Conservation (phyloP, 2,329 filamentous ascomycete species). For the Cryphonectria carpinicola region DNA sequence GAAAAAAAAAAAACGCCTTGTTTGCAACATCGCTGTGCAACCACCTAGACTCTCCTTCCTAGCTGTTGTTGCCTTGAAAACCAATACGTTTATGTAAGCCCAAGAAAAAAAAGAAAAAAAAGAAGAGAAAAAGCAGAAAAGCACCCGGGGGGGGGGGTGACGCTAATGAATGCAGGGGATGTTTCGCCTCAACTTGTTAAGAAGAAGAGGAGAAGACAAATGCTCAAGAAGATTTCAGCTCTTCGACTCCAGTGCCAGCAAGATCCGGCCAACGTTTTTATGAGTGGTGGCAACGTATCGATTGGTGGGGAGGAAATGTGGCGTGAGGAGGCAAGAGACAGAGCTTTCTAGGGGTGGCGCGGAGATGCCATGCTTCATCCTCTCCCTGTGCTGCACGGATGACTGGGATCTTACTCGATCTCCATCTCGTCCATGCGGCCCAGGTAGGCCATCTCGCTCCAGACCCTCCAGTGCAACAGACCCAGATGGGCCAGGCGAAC, state of each 20-base stretch:
- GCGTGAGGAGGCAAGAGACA: too few species aligned
- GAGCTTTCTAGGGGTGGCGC: background rate
- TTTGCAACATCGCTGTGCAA: slow-evolving; percentile 26
- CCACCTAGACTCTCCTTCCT: slow-evolving; percentile 16
- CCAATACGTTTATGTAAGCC: slow-evolving; percentile 8
- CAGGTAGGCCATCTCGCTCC: slow-evolving; percentile 74
- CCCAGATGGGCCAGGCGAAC: slow-evolving; percentile 81
- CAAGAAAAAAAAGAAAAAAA: slow-evolving; percentile 13
- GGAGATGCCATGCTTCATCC: background rate
- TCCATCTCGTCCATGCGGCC: slow-evolving; percentile 41
- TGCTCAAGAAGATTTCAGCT: background rate
- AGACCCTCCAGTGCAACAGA: slow-evolving; percentile 88
- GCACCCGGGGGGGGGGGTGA: background rate
- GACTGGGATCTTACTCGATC: slow-evolving; percentile 17
- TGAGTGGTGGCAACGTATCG: slow-evolving; percentile 9
- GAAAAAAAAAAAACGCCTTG: slow-evolving; percentile 19
- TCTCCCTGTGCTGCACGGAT: background rate
- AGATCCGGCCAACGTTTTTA: background rate
- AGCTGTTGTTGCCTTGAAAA: slow-evolving; percentile 17
- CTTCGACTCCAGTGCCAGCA: background rate
- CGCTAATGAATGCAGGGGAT: slow-evolving; percentile 3
- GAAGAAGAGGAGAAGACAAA: background rate
- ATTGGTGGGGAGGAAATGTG: background rate
- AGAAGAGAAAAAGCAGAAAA: background rate
- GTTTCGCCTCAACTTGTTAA: background rate